phyloP scores from a whole-genome alignment of 257 asterid species.

The Solanum megistacrolobum region DNA sequence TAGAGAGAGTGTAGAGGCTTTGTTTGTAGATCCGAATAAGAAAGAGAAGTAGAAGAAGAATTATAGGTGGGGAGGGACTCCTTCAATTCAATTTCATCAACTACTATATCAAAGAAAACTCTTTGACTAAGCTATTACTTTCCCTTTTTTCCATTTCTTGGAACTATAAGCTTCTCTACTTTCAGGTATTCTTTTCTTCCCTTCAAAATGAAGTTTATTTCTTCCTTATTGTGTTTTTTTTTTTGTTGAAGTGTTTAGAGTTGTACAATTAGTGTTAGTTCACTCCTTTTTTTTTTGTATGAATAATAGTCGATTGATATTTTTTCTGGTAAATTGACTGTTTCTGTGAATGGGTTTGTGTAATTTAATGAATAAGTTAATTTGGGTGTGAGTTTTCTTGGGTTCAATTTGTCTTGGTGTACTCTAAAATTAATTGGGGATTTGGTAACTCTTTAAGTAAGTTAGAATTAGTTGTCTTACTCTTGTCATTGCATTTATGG shows the following conservation, averaged over 20 bases:
- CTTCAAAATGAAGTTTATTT: not conserved
- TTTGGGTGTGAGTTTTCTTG: not conserved
- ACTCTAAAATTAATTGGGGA: not conserved
- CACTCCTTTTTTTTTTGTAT: not conserved
- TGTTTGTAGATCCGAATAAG: not conserved
- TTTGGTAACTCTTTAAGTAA: not conserved
- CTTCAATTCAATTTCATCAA: not conserved
- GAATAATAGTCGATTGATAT: not conserved
- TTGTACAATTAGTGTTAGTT: not conserved
- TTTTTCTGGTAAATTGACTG: conserved; percentile 6
- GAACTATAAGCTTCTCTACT: not conserved
- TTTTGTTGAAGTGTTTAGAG: not conserved
- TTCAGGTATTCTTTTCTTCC: conserved; percentile 4
- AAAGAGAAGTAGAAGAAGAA: not conserved
- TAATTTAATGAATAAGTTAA: not conserved
- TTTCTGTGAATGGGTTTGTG: conserved; percentile 20
- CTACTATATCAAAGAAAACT: not conserved
- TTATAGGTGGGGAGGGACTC: not conserved
- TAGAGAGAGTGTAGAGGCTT: not conserved
- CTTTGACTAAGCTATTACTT: not conserved
- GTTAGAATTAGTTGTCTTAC: not conserved
- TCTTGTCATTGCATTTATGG: not conserved
- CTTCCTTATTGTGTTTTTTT: not conserved
- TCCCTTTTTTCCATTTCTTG: not conserved
- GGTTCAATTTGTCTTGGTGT: conserved; percentile 14